phyloP scores from a whole-genome alignment of 2,329 filamentous ascomycete species.

The Gnomoniopsis smithogilvyi region DNA sequence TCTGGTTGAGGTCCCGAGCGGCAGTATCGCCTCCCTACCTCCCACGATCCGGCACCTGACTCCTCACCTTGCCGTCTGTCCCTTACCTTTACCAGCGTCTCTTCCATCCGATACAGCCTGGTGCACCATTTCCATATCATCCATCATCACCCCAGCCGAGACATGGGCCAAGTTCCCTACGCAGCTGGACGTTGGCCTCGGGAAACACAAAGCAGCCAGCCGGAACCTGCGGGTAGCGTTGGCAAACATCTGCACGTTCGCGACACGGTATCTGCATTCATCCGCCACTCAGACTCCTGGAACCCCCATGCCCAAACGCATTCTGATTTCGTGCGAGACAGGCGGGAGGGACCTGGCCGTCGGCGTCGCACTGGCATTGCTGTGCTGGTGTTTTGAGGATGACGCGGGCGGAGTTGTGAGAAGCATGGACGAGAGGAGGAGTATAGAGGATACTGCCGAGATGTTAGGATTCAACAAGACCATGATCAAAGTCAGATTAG shows the following conservation, averaged over 20 bases:
- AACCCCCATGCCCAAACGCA: background rate
- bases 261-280: slow-evolving; percentile 34
- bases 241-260: slow-evolving; percentile 57
- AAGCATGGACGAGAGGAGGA: background rate
- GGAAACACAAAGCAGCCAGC: slow-evolving; percentile 73
- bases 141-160: slow-evolving; percentile 41
- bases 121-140: slow-evolving; percentile 42
- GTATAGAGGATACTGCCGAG: slow-evolving; percentile 21
- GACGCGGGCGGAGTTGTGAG: slow-evolving; percentile 50
- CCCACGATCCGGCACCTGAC: slow-evolving; percentile 13
- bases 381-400: slow-evolving; percentile 67
- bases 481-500: slow-evolving; percentile 71
- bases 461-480: slow-evolving; percentile 62
- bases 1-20: background rate
- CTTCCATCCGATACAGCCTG: slow-evolving; percentile 11
- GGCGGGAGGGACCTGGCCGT: slow-evolving; percentile 76
- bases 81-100: slow-evolving; percentile 6
- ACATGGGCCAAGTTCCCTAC: slow-evolving; percentile 35
- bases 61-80: slow-evolving; percentile 24
- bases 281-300: background rate
- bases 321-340: slow-evolving; percentile 67
- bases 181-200: slow-evolving; percentile 59
- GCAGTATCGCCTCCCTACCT: background rate
- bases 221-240: slow-evolving; percentile 76
- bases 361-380: slow-evolving; percentile 70